Conservation (phyloP, 306 rosid genomes). For the Vicia faba region DNA sequence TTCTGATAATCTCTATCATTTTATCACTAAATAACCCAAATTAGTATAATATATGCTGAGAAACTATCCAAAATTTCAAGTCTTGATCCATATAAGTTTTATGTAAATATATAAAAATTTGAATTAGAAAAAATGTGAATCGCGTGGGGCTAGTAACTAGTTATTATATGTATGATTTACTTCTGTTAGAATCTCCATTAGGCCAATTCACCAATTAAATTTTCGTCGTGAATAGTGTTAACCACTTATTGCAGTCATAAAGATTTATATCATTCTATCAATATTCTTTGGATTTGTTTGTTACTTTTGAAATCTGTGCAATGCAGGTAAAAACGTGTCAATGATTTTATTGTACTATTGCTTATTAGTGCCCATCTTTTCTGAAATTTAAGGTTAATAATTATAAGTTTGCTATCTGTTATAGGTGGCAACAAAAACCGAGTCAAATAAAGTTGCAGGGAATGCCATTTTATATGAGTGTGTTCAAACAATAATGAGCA, state of each 20-base stretch:
- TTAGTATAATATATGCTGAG: background rate
- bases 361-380: constrained; percentile 26
- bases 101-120: constrained; percentile 4
- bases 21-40: constrained; percentile 8
- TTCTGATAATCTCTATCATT: background rate
- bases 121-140: background rate
- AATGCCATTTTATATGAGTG: constrained; percentile 95
- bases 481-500: constrained; percentile 97
- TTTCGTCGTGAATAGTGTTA: constrained; percentile 13
- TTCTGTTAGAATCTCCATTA: constrained; percentile 23
- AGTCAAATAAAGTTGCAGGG: constrained; percentile 96
- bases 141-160: constrained; percentile 1
- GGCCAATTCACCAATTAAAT: constrained; percentile 6
- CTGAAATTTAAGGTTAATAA: constrained; percentile 29
- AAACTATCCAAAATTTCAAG: background rate
- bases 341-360: constrained; percentile 19
- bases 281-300: constrained; percentile 9
- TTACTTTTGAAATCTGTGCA: constrained; percentile 24
- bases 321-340: background rate
- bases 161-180: constrained; percentile 23
- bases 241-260: constrained; percentile 17
- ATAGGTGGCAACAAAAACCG: constrained; percentile 98
- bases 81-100: constrained; percentile 16
- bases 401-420: constrained; percentile 38
- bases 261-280: constrained; percentile 24